Conservation (phyloP, 2,329 filamentous ascomycete genomes). For the Aspergillus cejpii region DNA sequence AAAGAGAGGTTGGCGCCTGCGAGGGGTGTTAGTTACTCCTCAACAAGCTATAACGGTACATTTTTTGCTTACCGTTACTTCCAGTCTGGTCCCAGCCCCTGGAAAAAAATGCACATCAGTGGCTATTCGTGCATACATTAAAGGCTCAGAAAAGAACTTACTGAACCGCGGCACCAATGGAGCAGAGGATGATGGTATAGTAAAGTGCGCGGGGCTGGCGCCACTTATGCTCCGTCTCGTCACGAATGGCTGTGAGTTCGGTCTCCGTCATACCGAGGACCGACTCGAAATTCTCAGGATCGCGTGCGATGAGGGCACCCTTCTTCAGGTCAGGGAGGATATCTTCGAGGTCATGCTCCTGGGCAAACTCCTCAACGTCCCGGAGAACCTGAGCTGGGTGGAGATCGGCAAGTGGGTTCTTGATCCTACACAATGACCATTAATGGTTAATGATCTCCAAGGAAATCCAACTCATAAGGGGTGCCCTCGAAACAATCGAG, state of each 20-base stretch:
- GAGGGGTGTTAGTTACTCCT: conserved; percentile 19
- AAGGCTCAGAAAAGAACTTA: conserved; percentile 21
- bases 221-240: conserved; percentile 47
- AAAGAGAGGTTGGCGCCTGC: conserved; percentile 47
- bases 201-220: conserved; percentile 45
- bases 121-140: background rate
- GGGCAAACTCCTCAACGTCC: conserved; percentile 41
- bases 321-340: conserved; percentile 40
- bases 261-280: conserved; percentile 40
- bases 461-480: too few relatives aligned
- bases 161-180: conserved; percentile 49
- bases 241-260: conserved; percentile 40
- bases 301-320: conserved; percentile 46
- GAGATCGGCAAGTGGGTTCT: conserved; percentile 42
- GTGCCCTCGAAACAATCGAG: background rate
- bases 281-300: conserved; percentile 42
- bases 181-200: conserved; percentile 48
- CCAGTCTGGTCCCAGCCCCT: conserved; percentile 33
- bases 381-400: conserved; percentile 33
- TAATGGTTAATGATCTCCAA: conserved; percentile 3
- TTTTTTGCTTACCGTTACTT: conserved; percentile 23
- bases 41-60: background rate
- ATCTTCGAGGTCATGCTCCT: conserved; percentile 38
- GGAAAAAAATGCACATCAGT: conserved; percentile 1
- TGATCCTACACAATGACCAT: conserved; percentile 34